Evolutionary conservation across 768 basidiomycete genomes (phyloP).

Genomic region (Botryobasidium botryosum): DNA sequence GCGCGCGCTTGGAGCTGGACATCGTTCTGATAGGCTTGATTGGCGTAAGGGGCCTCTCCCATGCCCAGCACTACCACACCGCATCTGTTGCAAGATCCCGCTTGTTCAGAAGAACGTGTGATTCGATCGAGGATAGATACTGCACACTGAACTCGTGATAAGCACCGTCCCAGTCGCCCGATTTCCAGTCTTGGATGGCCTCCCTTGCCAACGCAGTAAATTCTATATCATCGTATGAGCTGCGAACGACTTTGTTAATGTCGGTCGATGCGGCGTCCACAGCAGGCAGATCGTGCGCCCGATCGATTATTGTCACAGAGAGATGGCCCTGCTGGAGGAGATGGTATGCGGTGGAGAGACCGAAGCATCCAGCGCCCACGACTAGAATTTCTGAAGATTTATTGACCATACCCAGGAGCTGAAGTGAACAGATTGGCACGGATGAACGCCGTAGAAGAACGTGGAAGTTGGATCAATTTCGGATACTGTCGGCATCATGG

Average conservation of each 20-base stretch:
- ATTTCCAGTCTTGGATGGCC: slow-evolving; percentile 61
- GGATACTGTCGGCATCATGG: too few species aligned
- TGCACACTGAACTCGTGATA: slow-evolving; percentile 59
- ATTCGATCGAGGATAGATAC: background rate
- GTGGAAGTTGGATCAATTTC: too few species aligned
- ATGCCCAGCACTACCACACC: slow-evolving; percentile 46
- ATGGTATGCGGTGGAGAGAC: slow-evolving; percentile 70
- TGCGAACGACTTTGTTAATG: slow-evolving; percentile 31
- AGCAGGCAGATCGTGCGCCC: slow-evolving; percentile 51
- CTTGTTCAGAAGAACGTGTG: background rate
- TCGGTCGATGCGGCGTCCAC: slow-evolving; percentile 61
- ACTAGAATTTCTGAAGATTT: too few species aligned
- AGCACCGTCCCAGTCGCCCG: slow-evolving; percentile 41
- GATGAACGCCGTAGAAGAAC: too few species aligned
- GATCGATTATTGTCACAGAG: slow-evolving; percentile 55
- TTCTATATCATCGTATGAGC: slow-evolving; percentile 50
- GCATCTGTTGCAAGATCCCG: slow-evolving; percentile 29
- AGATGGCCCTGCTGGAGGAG: slow-evolving; percentile 30
- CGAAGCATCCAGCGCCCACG: slow-evolving; percentile 73
- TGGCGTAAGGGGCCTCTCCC: slow-evolving; percentile 28
- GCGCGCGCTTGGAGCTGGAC: slow-evolving; percentile 28
- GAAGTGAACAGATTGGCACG: too few species aligned
- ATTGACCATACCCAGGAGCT: too few species aligned
- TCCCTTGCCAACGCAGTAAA: slow-evolving; percentile 58
- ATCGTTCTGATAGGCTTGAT: slow-evolving; percentile 48